phyloP scores from a whole-genome alignment of 352 stramenopile species.

The Lagenidium sp. region DNA sequence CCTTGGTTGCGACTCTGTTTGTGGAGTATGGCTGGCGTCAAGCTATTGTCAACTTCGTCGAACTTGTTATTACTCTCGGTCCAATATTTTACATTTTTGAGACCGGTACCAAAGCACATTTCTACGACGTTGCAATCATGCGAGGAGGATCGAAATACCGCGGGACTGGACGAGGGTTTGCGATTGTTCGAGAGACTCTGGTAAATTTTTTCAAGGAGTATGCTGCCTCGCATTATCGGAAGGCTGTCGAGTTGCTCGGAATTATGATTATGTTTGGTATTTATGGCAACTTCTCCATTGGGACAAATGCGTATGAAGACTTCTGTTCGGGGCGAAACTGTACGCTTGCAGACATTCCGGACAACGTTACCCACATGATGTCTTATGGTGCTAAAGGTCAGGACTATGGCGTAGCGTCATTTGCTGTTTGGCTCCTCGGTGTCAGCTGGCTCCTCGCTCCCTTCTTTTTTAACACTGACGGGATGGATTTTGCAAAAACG shows the following conservation, averaged over 20 bases:
- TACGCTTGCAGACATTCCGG: conserved; percentile 34
- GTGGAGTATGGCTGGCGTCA: conserved; percentile 82
- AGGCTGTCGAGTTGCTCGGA: conserved; percentile 68
- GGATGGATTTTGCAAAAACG: conserved; percentile 82
- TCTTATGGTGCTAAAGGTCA: conserved; percentile 81
- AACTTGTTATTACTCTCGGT: conserved; percentile 73
- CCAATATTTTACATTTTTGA: conserved; percentile 86
- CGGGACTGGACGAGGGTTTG: conserved; percentile 75
- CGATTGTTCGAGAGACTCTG: conserved; percentile 76
- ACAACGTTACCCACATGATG: conserved; percentile 63
- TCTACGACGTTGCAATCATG: conserved; percentile 84
- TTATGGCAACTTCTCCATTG: conserved; percentile 75
- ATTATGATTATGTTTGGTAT: conserved; percentile 79
- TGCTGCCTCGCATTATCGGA: conserved; percentile 73
- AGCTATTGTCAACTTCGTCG: conserved; percentile 71
- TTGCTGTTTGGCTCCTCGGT: conserved; percentile 79
- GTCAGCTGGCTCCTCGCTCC: conserved; percentile 71
- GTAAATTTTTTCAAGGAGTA: conserved; percentile 87
- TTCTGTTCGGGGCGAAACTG: conserved; percentile 58
- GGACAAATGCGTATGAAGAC: conserved; percentile 31
- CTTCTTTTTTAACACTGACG: conserved; percentile 86
- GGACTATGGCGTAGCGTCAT: conserved; percentile 83
- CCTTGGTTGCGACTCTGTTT: conserved; percentile 71
- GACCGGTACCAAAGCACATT: conserved; percentile 79
- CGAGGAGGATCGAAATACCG: conserved; percentile 81